These are phyloP conservation scores for Vinca minor DNA, from an alignment of 257 asterid genomes.

Conservation along the genomic window DNA sequence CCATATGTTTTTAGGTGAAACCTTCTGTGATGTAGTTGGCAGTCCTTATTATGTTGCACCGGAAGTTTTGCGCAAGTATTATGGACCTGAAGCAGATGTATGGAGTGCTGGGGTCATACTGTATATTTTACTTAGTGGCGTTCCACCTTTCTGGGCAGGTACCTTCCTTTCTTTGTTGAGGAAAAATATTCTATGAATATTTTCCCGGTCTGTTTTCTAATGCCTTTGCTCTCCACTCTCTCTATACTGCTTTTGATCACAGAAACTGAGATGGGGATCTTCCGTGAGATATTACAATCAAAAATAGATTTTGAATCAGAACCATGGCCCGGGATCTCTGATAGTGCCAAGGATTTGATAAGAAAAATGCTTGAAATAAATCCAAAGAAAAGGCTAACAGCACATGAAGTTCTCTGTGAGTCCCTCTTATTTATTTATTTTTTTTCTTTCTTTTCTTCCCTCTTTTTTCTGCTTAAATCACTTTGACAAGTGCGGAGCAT, in stretches of 20 bases:
- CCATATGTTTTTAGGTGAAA: conserved; percentile 47
- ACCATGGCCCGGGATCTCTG: conserved; percentile 91
- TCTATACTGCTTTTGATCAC: conserved; percentile 26
- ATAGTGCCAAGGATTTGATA: conserved; percentile 72
- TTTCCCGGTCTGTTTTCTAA: conserved; percentile 5
- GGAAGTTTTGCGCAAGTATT: conserved; percentile 78
- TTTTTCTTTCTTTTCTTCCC: neutral
- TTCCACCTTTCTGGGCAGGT: conserved; percentile 98
- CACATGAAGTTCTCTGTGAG: conserved; percentile 92
- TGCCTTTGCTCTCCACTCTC: conserved; percentile 14
- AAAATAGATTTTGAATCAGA: conserved; percentile 80
- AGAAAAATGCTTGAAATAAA: conserved; percentile 74
- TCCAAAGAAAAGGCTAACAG: conserved; percentile 74
- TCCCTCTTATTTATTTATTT: neutral
- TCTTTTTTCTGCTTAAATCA: no score
- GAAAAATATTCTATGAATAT: neutral
- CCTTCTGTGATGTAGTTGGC: conserved; percentile 79
- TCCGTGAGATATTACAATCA: conserved; percentile 73
- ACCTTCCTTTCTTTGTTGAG: conserved; percentile 10
- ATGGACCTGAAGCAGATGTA: conserved; percentile 90
- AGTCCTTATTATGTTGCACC: conserved; percentile 98
- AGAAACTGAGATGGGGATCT: conserved; percentile 97
- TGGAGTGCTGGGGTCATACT: conserved; percentile 97
- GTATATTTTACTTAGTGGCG: conserved; percentile 88
- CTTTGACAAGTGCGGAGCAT: neutral